These are phyloP conservation scores for Pyrenophora graminea DNA, from an alignment of 2,329 filamentous ascomycete genomes.

Conservation along the genomic window DNA sequence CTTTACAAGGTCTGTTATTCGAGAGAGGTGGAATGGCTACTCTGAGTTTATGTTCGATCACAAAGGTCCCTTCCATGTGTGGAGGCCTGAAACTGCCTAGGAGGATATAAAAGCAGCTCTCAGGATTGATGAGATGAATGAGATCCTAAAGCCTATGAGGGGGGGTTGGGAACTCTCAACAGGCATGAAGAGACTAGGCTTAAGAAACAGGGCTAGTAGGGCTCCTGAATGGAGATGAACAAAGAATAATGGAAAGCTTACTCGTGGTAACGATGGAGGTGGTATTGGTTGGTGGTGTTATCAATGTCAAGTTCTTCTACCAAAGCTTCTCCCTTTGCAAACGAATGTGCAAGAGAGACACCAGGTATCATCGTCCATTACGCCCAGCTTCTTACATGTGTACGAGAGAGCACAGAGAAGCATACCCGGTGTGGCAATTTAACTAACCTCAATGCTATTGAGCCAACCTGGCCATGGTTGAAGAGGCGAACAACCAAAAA, in stretches of 20 bases:
- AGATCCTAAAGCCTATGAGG: too few species aligned
- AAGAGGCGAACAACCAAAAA: slow-evolving; percentile 14
- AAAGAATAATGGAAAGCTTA: slow-evolving; percentile 15
- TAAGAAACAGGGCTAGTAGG: too few species aligned
- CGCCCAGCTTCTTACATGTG: neutral
- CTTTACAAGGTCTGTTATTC: neutral
- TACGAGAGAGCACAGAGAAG: neutral
- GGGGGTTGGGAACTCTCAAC: too few species aligned
- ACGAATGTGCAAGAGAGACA: slow-evolving; percentile 7
- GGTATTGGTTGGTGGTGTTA: slow-evolving; percentile 15
- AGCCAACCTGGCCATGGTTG: slow-evolving; percentile 10
- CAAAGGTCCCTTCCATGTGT: too few species aligned
- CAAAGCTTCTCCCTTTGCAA: slow-evolving; percentile 18
- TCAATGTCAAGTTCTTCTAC: slow-evolving; percentile 2
- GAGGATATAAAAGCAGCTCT: too few species aligned
- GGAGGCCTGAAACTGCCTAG: too few species aligned
- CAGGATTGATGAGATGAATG: too few species aligned
- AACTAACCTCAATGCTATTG: slow-evolving; percentile 16
- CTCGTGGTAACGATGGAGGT: slow-evolving; percentile 1
- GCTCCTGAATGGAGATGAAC: slow-evolving; percentile 3
- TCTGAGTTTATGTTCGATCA: neutral
- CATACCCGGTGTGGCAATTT: slow-evolving; percentile 15
- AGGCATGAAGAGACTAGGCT: too few species aligned
- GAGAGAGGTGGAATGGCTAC: slow-evolving; percentile 1
- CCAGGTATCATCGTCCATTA: slow-evolving; percentile 7